Percentiles rank a stretch among this genome's conserved stretches.
phyloP scores from a whole-genome alignment of 225 moss, liverwort and hornwort species.

The Anthoceros angustus region DNA sequence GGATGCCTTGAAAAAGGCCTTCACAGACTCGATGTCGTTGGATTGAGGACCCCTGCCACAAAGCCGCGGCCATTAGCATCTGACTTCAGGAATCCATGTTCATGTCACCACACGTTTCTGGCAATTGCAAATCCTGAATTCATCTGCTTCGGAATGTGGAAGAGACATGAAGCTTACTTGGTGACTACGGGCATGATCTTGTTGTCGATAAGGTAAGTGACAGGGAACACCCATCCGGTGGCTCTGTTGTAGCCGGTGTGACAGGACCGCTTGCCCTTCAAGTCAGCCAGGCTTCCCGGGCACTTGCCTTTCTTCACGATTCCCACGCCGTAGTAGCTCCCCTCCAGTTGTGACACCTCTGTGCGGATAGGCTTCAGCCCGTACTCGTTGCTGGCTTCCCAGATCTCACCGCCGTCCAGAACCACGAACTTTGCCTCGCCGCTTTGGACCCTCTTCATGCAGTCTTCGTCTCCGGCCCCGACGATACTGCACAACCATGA shows the following conservation, averaged over 20 bases:
- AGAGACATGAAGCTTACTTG: not conserved
- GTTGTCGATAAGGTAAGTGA: constrained; percentile 19
- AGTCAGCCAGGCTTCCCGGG: constrained; percentile 11
- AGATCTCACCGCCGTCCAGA: constrained; percentile 10
- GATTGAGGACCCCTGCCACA: constrained; percentile 9
- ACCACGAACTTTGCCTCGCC: constrained; percentile 9
- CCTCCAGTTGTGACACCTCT: not conserved
- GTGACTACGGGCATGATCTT: constrained; percentile 20
- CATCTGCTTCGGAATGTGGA: not conserved
- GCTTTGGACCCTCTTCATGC: constrained; percentile 8
- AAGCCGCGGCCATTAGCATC: not conserved
- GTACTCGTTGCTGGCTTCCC: constrained; percentile 8
- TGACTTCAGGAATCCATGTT: not conserved
- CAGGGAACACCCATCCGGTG: constrained; percentile 31
- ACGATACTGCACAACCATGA: constrained; percentile 6
- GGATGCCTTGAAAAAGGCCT: constrained; percentile 21
- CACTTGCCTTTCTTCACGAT: constrained; percentile 12
- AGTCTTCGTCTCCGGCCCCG: constrained; percentile 11
- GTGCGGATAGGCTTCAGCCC: constrained; percentile 6
- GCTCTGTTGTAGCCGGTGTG: constrained; percentile 35
- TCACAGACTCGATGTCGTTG: constrained; percentile 31
- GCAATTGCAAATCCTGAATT: not conserved
- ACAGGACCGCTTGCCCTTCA: constrained; percentile 30
- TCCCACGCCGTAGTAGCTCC: constrained; percentile 9
- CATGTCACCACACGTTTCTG: not conserved